Base-by-base conservation (phyloP, 2,329 filamentous ascomycete species). In the Paecilomyces formosus region DNA sequence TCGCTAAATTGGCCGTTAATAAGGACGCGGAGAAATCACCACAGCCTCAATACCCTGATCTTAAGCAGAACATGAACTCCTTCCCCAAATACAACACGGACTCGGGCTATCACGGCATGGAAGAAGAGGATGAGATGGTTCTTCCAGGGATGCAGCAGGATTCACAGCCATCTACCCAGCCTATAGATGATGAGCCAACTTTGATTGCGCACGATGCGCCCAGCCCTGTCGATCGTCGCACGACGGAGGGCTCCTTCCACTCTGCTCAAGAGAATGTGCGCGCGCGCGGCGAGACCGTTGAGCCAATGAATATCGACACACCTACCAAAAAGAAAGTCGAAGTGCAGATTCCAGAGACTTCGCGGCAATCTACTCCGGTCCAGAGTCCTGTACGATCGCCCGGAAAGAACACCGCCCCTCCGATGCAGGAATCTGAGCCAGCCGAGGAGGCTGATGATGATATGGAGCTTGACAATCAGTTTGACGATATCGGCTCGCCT, bases 101-200 rank as follows among this genome's bases (percentile, higher is more conserved):
- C 61, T 80, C 78, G 0, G 78, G 78, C 9, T 79, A 80, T 57
- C 76, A 80, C 70, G 77, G 75, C 49, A 74, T 78, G 69, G 66
- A 69, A 33, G 73, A 75, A 54, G 70, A 74, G 49, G 75, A 75
- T 21, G 72, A 74, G 53, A 63, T 75, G 59, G 71, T 75, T 56
- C 57, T 73, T 13, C 65, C 71, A 13, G 66, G 68, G 50, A 64
- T 67, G 31, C 69, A 70, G 54, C 61, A 66, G 53, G 66, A 69
- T 55, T 66, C 70, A 30, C 70, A 74, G 54, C 59, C 64, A 22
- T 70, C 69, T 55, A 74, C 71, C 18, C 70, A 73, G 24, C 68
- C 68, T 21, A 61, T 71, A 18, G 69, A 75, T 21, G 53, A 71
- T 24, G 68, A 69, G 28, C 63, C 65, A 6, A 60, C 51, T 21